phyloP scores from a whole-genome alignment of 371 early-diverging fungal genomes.

The Mortierella polycephala region DNA sequence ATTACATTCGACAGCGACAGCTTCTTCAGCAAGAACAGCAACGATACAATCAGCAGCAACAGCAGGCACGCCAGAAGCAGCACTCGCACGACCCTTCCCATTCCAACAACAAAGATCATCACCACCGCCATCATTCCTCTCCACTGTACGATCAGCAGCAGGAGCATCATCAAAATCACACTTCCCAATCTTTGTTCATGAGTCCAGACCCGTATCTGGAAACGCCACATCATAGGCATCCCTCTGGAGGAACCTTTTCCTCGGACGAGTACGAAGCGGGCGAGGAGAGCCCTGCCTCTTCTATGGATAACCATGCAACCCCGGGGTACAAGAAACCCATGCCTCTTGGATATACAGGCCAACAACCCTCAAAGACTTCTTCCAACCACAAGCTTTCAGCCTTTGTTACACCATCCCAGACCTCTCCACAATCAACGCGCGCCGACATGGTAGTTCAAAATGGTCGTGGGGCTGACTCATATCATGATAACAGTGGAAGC shows the following conservation, averaged over 20 bases:
- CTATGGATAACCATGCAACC: conserved; percentile 25
- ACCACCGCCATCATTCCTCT: neutral
- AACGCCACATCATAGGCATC: conserved; percentile 37
- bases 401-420: conserved; percentile 42
- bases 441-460: conserved; percentile 15
- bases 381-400: conserved; percentile 28
- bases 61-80: no score
- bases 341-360: conserved; percentile 28
- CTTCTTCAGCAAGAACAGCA: no score
- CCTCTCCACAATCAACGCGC: conserved; percentile 35
- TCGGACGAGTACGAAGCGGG: conserved; percentile 43
- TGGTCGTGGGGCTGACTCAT: conserved; percentile 6
- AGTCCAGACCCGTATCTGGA: conserved; percentile 41
- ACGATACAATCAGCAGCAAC: no score
- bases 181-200: conserved; percentile 25
- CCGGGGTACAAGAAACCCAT: conserved; percentile 27
- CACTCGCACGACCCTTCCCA: no score
- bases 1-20: no score
- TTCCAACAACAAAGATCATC: neutral
- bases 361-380: conserved; percentile 1
- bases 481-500: conserved; percentile 39
- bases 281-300: conserved; percentile 33
- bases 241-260: conserved; percentile 32
- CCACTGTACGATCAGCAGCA: neutral
- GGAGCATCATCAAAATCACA: neutral